Percentiles rank a stretch among this genome's conserved stretches.
These are phyloP conservation scores for Cunninghamia lanceolata DNA, from an alignment of 75 land plant species.

Conservation along the genomic window DNA sequence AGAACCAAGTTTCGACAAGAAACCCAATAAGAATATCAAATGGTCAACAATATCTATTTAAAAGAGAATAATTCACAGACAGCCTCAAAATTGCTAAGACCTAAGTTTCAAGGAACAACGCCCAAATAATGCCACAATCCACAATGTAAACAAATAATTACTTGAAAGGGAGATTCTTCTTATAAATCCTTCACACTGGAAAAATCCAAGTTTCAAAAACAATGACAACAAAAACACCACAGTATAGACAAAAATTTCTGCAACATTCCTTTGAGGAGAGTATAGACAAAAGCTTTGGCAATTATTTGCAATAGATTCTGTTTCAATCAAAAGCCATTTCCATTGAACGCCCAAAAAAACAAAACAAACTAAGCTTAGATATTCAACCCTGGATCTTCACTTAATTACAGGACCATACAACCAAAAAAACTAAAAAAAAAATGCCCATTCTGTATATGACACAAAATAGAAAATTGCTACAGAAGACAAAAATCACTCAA, in stretches of 20 bases:
- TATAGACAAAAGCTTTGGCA: neutral
- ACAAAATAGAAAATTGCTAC: neutral
- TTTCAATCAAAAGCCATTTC: neutral
- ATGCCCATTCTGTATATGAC: neutral
- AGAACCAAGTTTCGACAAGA: neutral
- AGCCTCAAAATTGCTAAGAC: neutral
- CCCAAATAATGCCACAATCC: neutral
- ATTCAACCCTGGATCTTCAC: neutral
- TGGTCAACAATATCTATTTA: no score
- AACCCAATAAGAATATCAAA: neutral
- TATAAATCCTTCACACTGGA: neutral
- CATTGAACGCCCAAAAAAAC: neutral
- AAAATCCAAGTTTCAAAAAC: neutral
- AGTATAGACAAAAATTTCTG: neutral
- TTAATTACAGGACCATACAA: neutral
- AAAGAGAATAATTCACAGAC: neutral
- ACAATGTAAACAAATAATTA: neutral
- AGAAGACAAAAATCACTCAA: neutral
- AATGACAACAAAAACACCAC: neutral
- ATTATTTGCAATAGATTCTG: neutral
- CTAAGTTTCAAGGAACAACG: no score
- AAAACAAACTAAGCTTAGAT: neutral
- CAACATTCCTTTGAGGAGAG: neutral
- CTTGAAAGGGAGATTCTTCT: neutral
- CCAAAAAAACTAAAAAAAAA: neutral